Conservation (phyloP, 768 basidiomycete genomes). For the Heimioporus sp. region DNA sequence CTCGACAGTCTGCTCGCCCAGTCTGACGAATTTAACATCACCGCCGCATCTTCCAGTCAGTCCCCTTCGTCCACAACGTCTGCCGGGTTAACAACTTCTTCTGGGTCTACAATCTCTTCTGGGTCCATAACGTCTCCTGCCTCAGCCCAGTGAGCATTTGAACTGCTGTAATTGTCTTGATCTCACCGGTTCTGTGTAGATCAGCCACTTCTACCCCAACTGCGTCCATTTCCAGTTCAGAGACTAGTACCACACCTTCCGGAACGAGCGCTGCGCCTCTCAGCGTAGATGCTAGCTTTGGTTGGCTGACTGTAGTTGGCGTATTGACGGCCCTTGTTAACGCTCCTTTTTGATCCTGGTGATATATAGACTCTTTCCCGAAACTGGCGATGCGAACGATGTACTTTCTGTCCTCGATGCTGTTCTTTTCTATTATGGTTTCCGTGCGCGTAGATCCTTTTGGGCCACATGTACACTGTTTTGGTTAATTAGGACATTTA, state of each 20-base stretch:
- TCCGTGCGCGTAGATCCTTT: not conserved
- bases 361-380: conserved; percentile 12
- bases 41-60: conserved; percentile 13
- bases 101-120: too few relatives aligned
- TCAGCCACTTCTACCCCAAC: not conserved
- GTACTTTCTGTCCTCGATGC: not conserved
- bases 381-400: not conserved
- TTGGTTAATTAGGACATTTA: not conserved
- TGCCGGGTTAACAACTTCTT: too few relatives aligned
- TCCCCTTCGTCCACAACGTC: conserved; percentile 12
- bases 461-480: not conserved
- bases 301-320: conserved; percentile 35
- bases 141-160: conserved; percentile 16
- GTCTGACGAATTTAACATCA: conserved; percentile 60
- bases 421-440: not conserved
- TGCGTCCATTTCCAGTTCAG: conserved; percentile 22
- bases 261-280: conserved; percentile 31
- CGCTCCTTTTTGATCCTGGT: conserved; percentile 16
- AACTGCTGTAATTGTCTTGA: not conserved
- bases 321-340: conserved; percentile 35
- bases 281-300: conserved; percentile 27
- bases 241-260: conserved; percentile 26
- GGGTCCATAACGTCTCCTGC: conserved; percentile 3
- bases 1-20: conserved; percentile 65
- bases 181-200: conserved; percentile 10